phyloP scores from a whole-genome alignment of 805 yeast species.

The Starmerella vitae region DNA sequence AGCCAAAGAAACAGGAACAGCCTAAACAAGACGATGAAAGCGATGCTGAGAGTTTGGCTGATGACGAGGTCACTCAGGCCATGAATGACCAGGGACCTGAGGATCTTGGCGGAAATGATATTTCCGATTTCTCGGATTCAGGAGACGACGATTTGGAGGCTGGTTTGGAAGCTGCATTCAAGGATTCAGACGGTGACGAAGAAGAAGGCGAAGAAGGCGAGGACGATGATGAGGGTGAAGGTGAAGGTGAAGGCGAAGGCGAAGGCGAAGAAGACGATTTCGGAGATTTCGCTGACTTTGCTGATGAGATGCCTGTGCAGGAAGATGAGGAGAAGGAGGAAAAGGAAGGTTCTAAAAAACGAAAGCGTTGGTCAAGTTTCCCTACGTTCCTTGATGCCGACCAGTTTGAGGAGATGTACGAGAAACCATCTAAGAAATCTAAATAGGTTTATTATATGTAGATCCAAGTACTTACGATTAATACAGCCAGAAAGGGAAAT shows the following conservation, averaged over 20 bases:
- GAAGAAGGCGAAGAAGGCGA: conserved; percentile 35
- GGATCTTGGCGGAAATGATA: conserved; percentile 43
- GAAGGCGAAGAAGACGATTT: conserved; percentile 3
- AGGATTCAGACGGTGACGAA: conserved; percentile 18
- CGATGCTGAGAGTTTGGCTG: conserved; percentile 26
- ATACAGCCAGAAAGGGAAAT: no score
- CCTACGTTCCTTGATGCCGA: conserved; percentile 24
- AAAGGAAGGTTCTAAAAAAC: conserved; percentile 9
- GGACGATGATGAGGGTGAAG: conserved; percentile 53
- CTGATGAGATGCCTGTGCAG: conserved; percentile 2
- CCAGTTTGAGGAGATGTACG: conserved; percentile 19
- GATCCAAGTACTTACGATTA: neutral
- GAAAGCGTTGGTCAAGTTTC: conserved; percentile 21
- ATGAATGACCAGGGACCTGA: conserved; percentile 63
- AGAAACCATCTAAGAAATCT: conserved; percentile 3
- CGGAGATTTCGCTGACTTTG: conserved; percentile 13
- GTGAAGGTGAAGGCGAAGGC: conserved; percentile 42
- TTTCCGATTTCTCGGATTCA: conserved; percentile 31
- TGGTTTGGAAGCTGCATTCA: conserved; percentile 25
- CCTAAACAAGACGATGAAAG: conserved; percentile 27
- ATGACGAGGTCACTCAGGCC: conserved; percentile 71
- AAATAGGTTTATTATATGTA: no score
- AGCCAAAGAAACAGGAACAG: conserved; percentile 18
- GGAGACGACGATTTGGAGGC: conserved; percentile 30
- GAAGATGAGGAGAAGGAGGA: conserved; percentile 2